These are phyloP conservation scores for Eimeria sp. DNA, from an alignment of 169 alveolate genomes.

Conservation along the genomic window DNA sequence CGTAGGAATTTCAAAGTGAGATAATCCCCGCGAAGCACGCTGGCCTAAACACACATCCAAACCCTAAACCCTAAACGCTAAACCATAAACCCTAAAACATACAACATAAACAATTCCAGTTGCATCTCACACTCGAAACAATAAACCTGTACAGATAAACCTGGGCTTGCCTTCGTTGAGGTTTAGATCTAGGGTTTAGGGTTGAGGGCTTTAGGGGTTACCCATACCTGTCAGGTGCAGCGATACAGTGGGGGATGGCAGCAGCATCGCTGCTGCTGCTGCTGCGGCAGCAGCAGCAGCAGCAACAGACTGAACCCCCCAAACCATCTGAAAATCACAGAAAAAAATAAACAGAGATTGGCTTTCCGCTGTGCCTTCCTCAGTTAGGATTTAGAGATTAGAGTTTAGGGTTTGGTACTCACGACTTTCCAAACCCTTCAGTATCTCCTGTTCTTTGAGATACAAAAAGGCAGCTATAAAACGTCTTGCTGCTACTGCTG, in stretches of 20 bases:
- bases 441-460: background rate
- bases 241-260: background rate
- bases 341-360: background rate
- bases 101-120: background rate
- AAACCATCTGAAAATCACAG: background rate
- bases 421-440: background rate
- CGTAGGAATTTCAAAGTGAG: background rate
- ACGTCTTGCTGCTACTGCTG: background rate
- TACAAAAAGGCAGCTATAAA: background rate
- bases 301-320: background rate
- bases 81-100: background rate
- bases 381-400: too few species aligned
- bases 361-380: background rate
- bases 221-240: background rate
- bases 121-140: background rate
- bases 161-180: background rate
- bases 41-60: background rate
- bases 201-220: background rate
- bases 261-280: constrained; percentile 22
- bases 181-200: background rate
- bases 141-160: background rate
- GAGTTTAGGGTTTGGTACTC: too few species aligned
- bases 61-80: background rate
- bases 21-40: background rate
- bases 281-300: constrained; percentile 34